These are phyloP conservation scores for Ceriops tagal DNA, from an alignment of 345 rosid genomes.

Conservation along the genomic window DNA sequence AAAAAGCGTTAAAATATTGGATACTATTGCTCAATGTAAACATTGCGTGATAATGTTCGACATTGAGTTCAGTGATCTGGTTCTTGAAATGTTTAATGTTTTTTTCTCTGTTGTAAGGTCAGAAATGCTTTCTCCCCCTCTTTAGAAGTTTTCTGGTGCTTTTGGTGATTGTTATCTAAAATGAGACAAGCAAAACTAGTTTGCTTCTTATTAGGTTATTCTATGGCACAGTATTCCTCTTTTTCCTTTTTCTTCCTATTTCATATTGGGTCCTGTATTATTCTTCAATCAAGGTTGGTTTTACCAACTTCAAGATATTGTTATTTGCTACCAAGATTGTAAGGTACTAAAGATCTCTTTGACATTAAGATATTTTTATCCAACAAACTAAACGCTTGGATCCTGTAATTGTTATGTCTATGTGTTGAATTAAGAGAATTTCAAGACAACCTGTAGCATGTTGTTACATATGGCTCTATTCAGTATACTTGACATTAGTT, in stretches of 20 bases:
- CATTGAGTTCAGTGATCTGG: conserved; percentile 57
- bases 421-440: neutral
- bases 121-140: conserved; percentile 14
- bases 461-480: neutral
- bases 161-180: neutral
- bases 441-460: neutral
- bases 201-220: neutral
- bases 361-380: neutral
- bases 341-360: neutral
- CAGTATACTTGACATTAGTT: neutral
- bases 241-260: neutral
- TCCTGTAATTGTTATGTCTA: neutral
- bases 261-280: neutral
- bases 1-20: conserved; percentile 74
- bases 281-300: neutral
- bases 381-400: neutral
- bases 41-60: conserved; percentile 80
- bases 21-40: conserved; percentile 67
- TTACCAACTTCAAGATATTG: neutral
- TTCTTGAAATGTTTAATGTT: conserved; percentile 65
- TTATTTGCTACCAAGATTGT: neutral
- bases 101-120: conserved; percentile 51
- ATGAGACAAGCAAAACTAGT: neutral
- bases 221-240: too few relatives aligned
- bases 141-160: neutral